Base-by-base conservation (phyloP, 495 filamentous ascomycete species). In the Friedmanniomyces endolithicus region DNA sequence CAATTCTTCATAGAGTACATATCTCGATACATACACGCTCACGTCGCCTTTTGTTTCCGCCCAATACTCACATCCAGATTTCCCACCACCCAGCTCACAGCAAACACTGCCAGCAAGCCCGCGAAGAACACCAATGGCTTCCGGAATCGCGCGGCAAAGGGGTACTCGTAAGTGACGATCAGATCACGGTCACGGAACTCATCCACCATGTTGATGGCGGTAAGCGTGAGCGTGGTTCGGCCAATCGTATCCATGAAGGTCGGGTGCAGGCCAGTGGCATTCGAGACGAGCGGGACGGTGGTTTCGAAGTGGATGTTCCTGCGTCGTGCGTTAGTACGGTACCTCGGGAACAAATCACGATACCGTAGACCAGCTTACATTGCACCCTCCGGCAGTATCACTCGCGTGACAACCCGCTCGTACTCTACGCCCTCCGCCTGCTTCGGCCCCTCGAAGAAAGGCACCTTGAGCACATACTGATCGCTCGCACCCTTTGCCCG, bases 171-270 rank as follows among this genome's bases (percentile, higher is more conserved):
- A n/a, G 85, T 84, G 27, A 95, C 67, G 58, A 94, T 70, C 6
- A 97, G 67, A 55, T 90, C 82, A 34, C 83, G 79, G 60, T 88
- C 86, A 54, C 94, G 75, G 31, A 83, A 77, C 58, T 95, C 92
- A 55, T 98, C 92, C 0, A 90, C 86, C 55, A 98, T 71, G 64
- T 92, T 94, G 47, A 82, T 75, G 24, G 87, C 87, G 50, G 80
- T 85, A 59, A 98, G 77, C 53, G 79, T 85, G 46, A 98, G 75
- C 2, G 83, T 79, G 24, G 88, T 88, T 27, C 92, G 86, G 57
- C 92, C 92, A 29, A 87, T 67, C 0, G 94, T 98, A 70, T 98
- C 92, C 76, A 98, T 84, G 70, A 88, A 98, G 1, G 90, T 95
- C 66, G 81, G 82, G 70, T 86, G 80, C 9, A 79, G 72, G 51